Conservation (phyloP, 2,329 filamentous ascomycete species). For the Ophiostoma tasmaniense region DNA sequence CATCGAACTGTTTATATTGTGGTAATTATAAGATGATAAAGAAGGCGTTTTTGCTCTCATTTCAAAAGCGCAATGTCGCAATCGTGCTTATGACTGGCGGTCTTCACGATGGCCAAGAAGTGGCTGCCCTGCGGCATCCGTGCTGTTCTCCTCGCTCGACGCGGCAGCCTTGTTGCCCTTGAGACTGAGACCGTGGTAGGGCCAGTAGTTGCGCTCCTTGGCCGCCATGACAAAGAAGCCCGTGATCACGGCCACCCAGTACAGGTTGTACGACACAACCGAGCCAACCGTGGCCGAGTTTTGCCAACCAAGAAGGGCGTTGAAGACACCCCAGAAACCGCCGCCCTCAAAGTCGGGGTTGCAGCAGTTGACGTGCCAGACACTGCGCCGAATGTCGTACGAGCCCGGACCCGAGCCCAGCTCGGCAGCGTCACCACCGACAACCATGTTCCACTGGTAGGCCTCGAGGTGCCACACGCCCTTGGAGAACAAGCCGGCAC, state of each 20-base stretch:
- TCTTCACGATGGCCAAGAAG: conserved; percentile 10
- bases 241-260: conserved; percentile 52
- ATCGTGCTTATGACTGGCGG: not conserved
- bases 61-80: too few species aligned
- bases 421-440: conserved; percentile 49
- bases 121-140: conserved; percentile 8
- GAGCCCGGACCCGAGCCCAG: conserved; percentile 55
- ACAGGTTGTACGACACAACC: conserved; percentile 79
- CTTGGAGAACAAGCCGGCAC: conserved; percentile 71
- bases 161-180: not conserved
- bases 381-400: conserved; percentile 57
- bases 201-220: conserved; percentile 16
- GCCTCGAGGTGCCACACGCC: conserved; percentile 67
- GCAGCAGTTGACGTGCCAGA: conserved; percentile 73
- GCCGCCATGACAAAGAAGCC: conserved; percentile 18
- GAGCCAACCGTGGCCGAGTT: conserved; percentile 84
- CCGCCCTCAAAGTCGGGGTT: conserved; percentile 61
- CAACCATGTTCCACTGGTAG: conserved; percentile 49
- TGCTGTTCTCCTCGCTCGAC: not conserved
- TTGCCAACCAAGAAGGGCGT: conserved; percentile 76
- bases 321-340: conserved; percentile 80
- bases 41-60: not conserved
- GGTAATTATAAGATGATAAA: not conserved
- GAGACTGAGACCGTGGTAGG: not conserved
- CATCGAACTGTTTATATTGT: not conserved